phyloP scores from a whole-genome alignment of 2,329 filamentous ascomycete genomes.

The Verticillium nonalfalfae region DNA sequence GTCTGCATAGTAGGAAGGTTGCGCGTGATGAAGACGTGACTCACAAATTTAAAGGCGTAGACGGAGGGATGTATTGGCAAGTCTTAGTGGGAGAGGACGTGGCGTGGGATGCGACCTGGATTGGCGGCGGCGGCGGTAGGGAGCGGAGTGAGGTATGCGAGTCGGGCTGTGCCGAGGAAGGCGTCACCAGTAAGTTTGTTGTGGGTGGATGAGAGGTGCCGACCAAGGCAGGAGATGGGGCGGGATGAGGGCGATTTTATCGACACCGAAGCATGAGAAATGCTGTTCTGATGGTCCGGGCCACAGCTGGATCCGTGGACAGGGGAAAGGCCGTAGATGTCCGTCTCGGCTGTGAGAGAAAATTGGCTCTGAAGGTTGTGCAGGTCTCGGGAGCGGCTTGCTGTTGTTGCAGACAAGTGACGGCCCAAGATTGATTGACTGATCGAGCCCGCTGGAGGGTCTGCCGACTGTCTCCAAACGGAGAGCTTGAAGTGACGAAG shows the following conservation, averaged over 20 bases:
- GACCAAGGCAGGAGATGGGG: slow-evolving; percentile 16
- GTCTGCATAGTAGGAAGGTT: not conserved
- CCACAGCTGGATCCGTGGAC: slow-evolving; percentile 1
- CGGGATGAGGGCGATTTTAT: slow-evolving; percentile 21
- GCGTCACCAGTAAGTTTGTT: slow-evolving; percentile 28
- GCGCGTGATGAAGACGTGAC: slow-evolving; percentile 3
- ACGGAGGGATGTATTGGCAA: slow-evolving; percentile 9
- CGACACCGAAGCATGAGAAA: slow-evolving; percentile 11
- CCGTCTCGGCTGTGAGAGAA: slow-evolving; percentile 1
- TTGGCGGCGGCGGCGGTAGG: slow-evolving; percentile 7
- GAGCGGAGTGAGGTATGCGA: slow-evolving; percentile 13
- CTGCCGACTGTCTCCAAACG: no score
- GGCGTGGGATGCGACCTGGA: slow-evolving; percentile 6
- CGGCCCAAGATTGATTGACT: not conserved
- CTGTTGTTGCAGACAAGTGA: slow-evolving; percentile 4
- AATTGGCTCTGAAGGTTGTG: slow-evolving; percentile 9
- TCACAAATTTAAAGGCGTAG: slow-evolving; percentile 9
- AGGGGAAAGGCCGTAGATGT: not conserved
- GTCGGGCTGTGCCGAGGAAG: slow-evolving; percentile 22
- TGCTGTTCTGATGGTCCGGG: slow-evolving; percentile 2
- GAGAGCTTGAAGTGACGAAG: slow-evolving; percentile 7
- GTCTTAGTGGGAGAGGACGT: slow-evolving; percentile 4
- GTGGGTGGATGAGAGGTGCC: slow-evolving; percentile 19
- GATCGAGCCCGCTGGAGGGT: not conserved
- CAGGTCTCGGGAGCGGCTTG: slow-evolving; percentile 12